phyloP scores from a whole-genome alignment of 108 stramenopile genomes.

The Skeletonema costatum region DNA sequence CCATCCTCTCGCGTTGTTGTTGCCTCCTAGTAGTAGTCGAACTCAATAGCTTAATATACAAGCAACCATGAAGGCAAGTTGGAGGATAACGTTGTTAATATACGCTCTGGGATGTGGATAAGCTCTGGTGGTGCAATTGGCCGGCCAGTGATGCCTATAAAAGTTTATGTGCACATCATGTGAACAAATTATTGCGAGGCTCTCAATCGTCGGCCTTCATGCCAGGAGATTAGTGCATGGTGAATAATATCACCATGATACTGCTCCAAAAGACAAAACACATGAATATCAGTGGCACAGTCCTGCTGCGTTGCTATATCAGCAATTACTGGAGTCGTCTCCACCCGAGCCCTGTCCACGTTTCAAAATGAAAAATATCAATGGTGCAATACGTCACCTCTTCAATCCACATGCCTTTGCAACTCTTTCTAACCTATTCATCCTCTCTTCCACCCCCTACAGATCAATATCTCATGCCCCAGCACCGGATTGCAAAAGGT shows the following conservation, averaged over 20 bases:
- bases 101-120: background rate
- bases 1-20: slow-evolving; percentile 4
- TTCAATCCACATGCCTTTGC: background rate
- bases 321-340: background rate
- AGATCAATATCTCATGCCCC: slow-evolving; percentile 99
- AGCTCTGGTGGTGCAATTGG: background rate
- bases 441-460: background rate
- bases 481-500: slow-evolving; percentile 96
- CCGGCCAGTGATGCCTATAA: background rate
- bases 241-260: background rate
- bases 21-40: background rate
- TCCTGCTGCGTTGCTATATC: background rate
- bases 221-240: background rate
- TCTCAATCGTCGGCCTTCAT: background rate
- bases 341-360: background rate
- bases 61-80: slow-evolving; percentile 49
- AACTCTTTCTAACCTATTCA: background rate
- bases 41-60: background rate
- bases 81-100: background rate
- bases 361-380: background rate
- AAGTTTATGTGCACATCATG: background rate
- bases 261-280: background rate
- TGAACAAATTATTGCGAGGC: background rate
- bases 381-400: background rate
- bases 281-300: background rate